These are phyloP conservation scores for Daldinia concentrica DNA, from an alignment of 495 filamentous ascomycete species.

Conservation along the genomic window DNA sequence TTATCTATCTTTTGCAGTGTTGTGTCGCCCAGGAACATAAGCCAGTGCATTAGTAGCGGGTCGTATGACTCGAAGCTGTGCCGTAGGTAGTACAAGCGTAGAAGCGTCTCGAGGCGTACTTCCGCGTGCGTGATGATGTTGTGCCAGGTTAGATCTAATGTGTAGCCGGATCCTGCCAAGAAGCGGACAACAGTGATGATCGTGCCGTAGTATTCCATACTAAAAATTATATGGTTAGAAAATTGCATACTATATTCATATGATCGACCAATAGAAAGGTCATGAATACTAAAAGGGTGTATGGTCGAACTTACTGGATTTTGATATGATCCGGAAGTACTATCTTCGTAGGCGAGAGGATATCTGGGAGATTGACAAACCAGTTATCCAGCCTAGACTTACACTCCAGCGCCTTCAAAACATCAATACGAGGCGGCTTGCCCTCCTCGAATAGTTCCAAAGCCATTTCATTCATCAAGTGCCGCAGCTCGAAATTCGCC, in stretches of 20 bases:
- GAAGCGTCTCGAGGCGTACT: conserved; percentile 47
- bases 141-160: conserved; percentile 22
- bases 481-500: conserved; percentile 49
- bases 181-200: conserved; percentile 33
- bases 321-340: conserved; percentile 52
- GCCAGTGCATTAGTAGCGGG: conserved; percentile 48
- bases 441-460: conserved; percentile 30
- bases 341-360: conserved; percentile 47
- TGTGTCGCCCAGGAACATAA: conserved; percentile 45
- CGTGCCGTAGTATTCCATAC: conserved; percentile 39
- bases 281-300: background rate
- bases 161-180: conserved; percentile 3
- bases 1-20: conserved; percentile 40
- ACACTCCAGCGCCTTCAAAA: conserved; percentile 40
- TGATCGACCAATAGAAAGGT: too few species aligned
- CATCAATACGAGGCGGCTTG: conserved; percentile 21
- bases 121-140: conserved; percentile 44
- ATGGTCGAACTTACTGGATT: conserved; percentile 35
- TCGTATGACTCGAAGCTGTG: conserved; percentile 52
- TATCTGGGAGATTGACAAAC: conserved; percentile 47
- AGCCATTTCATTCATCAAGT: conserved; percentile 46
- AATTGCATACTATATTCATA: background rate
- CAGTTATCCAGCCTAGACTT: conserved; percentile 45
- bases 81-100: conserved; percentile 54
- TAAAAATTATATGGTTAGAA: conserved; percentile 2